Evolutionary conservation across 306 rosid genomes (phyloP).

Genomic region (Citrullus mucosospermus): DNA sequence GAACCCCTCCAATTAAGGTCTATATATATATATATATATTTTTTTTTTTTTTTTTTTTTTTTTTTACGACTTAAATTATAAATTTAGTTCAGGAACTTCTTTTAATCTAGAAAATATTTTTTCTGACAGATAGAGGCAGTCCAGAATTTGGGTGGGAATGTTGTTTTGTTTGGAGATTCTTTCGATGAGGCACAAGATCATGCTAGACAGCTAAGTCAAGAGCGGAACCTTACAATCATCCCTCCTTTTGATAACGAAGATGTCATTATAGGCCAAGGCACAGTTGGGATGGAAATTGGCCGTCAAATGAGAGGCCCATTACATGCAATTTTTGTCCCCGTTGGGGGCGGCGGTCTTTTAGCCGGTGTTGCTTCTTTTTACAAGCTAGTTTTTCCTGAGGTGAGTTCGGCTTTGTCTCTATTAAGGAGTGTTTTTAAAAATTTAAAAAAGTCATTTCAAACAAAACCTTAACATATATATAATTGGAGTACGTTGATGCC

Average conservation of each 20-base stretch:
- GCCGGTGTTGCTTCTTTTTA: conserved; percentile 90
- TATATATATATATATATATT: too few relatives aligned
- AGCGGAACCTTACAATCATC: conserved; percentile 50
- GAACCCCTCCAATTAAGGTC: conserved; percentile 87
- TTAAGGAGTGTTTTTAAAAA: too few relatives aligned
- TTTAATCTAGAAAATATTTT: too few relatives aligned
- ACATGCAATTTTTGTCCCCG: conserved; percentile 84
- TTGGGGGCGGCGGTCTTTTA: conserved; percentile 91
- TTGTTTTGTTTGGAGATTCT: conserved; percentile 62
- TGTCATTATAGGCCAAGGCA: conserved; percentile 82
- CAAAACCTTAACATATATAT: background rate
- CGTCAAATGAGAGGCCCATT: conserved; percentile 51
- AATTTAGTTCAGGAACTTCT: background rate
- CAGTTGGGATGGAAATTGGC: conserved; percentile 78
- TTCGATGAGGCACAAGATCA: conserved; percentile 81
- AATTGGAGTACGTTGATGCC: too few relatives aligned
- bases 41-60: too few relatives aligned
- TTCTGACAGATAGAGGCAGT: conserved; percentile 55
- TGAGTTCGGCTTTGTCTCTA: background rate
- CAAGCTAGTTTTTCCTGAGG: conserved; percentile 79
- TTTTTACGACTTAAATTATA: too few relatives aligned
- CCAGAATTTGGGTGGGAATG: conserved; percentile 55
- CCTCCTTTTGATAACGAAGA: conserved; percentile 88
- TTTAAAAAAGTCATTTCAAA: too few relatives aligned
- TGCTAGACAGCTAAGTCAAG: conserved; percentile 46